A percentile compares a stretch with the other conserved stretches of the same genome.
These are phyloP conservation scores for Boletus holoroseus DNA, from an alignment of 1,284 basidiomycete genomes.

Conservation along the genomic window DNA sequence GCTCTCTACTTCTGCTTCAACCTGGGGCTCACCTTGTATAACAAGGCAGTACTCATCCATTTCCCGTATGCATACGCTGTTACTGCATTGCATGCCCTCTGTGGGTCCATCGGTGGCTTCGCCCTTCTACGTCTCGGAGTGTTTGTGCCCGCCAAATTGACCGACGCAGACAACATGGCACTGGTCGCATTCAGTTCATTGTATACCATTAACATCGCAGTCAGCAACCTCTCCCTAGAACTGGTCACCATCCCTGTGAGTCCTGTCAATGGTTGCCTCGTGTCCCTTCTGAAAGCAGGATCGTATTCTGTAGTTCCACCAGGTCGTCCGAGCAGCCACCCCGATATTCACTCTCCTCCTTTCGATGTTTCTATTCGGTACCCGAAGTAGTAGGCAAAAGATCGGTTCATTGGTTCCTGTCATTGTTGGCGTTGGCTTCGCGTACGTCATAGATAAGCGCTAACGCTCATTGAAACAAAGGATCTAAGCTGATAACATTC, in stretches of 20 bases:
- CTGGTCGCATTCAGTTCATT: slow-evolving; percentile 78
- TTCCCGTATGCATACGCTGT: slow-evolving; percentile 93
- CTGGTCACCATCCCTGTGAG: slow-evolving; percentile 87
- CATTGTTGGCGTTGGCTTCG: slow-evolving; percentile 85
- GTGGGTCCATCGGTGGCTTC: slow-evolving; percentile 75
- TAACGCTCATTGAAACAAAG: neutral
- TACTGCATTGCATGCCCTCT: slow-evolving; percentile 82
- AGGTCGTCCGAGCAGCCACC: slow-evolving; percentile 88
- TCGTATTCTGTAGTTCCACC: slow-evolving; percentile 67
- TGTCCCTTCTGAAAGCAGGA: neutral
- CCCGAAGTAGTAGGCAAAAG: slow-evolving; percentile 51
- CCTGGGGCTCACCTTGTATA: slow-evolving; percentile 84
- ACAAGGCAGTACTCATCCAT: slow-evolving; percentile 81
- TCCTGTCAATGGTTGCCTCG: slow-evolving; percentile 16
- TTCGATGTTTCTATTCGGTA: slow-evolving; percentile 54
- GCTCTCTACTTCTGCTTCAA: slow-evolving; percentile 84
- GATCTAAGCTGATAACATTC: neutral
- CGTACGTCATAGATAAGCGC: slow-evolving; percentile 52
- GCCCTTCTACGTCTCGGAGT: slow-evolving; percentile 55
- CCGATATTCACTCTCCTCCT: slow-evolving; percentile 86
- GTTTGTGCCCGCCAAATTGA: slow-evolving; percentile 59
- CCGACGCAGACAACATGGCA: slow-evolving; percentile 53
- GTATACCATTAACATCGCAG: slow-evolving; percentile 88
- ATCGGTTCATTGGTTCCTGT: slow-evolving; percentile 80
- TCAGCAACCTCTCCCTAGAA: slow-evolving; percentile 84